Evolutionary conservation across 2,329 filamentous ascomycete genomes (phyloP).

Genomic region (Chaetomium globosum): DNA sequence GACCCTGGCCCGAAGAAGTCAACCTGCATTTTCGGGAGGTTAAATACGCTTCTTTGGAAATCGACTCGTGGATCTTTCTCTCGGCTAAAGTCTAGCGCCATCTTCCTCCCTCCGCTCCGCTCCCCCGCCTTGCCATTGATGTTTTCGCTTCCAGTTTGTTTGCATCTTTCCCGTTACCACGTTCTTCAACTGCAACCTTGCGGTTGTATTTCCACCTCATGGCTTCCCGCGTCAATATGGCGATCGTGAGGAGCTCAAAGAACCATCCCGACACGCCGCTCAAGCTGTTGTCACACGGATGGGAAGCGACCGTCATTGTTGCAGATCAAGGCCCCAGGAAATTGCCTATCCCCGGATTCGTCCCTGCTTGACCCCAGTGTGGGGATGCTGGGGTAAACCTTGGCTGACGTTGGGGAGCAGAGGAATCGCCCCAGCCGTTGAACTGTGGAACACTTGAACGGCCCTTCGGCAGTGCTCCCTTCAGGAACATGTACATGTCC

Average conservation of each 20-base stretch:
- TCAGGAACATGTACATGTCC: background rate
- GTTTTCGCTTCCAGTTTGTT: slow-evolving; percentile 2
- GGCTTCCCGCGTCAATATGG: slow-evolving; percentile 6
- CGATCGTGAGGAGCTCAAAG: background rate
- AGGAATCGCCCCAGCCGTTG: background rate
- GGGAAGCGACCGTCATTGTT: too few species aligned
- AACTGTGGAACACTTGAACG: slow-evolving; percentile 7
- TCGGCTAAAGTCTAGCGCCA: slow-evolving; percentile 32
- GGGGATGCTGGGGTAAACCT: slow-evolving; percentile 17
- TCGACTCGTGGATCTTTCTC: slow-evolving; percentile 19
- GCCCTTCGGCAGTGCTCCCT: background rate
- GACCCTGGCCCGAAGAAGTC: slow-evolving; percentile 24
- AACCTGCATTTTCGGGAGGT: slow-evolving; percentile 11
- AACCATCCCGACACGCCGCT: background rate
- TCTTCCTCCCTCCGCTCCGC: slow-evolving; percentile 24
- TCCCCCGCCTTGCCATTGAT: slow-evolving; percentile 22
- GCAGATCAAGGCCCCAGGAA: background rate
- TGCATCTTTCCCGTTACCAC: background rate
- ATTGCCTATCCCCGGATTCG: background rate
- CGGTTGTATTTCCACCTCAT: slow-evolving; percentile 11
- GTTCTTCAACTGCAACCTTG: slow-evolving; percentile 19
- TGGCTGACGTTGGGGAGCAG: background rate
- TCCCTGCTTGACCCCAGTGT: background rate
- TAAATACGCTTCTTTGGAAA: slow-evolving; percentile 20
- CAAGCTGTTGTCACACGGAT: background rate